These are phyloP conservation scores for Fusarium dimerum DNA, from an alignment of 2,329 filamentous ascomycete genomes.

Conservation along the genomic window DNA sequence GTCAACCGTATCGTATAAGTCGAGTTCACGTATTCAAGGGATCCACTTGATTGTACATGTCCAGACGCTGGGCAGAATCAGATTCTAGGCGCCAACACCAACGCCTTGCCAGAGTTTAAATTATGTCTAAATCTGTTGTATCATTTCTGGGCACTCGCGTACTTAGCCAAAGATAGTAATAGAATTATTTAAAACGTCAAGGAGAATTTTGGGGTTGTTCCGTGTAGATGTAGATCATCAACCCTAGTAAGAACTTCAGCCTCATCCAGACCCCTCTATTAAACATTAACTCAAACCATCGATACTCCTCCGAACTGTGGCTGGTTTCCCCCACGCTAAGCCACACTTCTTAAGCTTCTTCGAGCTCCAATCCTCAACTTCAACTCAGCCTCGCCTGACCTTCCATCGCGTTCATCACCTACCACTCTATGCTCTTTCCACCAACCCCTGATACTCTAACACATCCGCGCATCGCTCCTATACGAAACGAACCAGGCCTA, in stretches of 20 bases:
- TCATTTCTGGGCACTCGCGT: too few species aligned
- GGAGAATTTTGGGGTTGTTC: background rate
- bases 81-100: background rate
- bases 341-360: slow-evolving; percentile 4
- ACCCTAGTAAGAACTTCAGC: background rate
- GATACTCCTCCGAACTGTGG: background rate
- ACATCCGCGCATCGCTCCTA: background rate
- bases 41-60: background rate
- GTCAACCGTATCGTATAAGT: background rate
- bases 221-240: background rate
- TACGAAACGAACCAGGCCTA: background rate
- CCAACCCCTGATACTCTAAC: background rate
- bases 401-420: slow-evolving; percentile 6
- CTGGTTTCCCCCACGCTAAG: slow-evolving; percentile 2
- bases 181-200: background rate
- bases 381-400: slow-evolving; percentile 17
- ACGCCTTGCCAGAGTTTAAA: too few species aligned
- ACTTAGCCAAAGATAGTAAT: background rate
- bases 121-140: too few species aligned
- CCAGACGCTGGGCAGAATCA: background rate
- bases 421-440: background rate
- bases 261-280: background rate
- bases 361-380: background rate
- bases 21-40: background rate
- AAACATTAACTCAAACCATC: background rate